These are phyloP conservation scores for Pisolithus orientalis DNA, from an alignment of 768 basidiomycete genomes.

Conservation along the genomic window DNA sequence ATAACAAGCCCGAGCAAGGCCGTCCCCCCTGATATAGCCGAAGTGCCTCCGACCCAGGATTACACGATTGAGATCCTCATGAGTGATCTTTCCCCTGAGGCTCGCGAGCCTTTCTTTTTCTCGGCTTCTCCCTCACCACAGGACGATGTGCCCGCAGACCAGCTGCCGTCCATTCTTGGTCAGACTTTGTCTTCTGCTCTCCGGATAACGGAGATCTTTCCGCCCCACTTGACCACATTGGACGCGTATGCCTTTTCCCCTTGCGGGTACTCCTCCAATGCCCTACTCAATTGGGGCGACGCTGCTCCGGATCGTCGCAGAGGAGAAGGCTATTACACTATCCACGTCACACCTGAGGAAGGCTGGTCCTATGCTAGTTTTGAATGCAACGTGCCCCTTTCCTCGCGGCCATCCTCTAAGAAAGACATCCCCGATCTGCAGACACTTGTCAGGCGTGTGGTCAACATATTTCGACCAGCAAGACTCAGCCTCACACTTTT, in stretches of 20 bases:
- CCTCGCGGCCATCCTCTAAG: constrained; percentile 23
- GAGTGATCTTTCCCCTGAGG: constrained; percentile 75
- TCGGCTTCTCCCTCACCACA: constrained; percentile 37
- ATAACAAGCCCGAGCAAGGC: constrained; percentile 57
- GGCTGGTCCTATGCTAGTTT: constrained; percentile 99
- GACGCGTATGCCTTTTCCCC: constrained; percentile 94
- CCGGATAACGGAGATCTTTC: constrained; percentile 81
- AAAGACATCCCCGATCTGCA: constrained; percentile 64
- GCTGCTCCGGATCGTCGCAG: constrained; percentile 14
- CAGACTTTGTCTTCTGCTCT: constrained; percentile 55
- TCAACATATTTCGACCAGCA: constrained; percentile 88
- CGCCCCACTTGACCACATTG: constrained; percentile 67
- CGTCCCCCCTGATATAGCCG: constrained; percentile 9
- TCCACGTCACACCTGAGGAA: constrained; percentile 97
- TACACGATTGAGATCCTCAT: constrained; percentile 98
- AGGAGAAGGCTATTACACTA: constrained; percentile 93
- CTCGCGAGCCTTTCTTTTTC: constrained; percentile 75
- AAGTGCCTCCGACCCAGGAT: constrained; percentile 43
- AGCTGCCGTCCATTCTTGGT: constrained; percentile 20
- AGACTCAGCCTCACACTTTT: constrained; percentile 85
- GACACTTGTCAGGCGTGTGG: constrained; percentile 81
- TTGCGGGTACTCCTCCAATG: constrained; percentile 95
- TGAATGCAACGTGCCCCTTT: constrained; percentile 91
- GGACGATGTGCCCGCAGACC: constrained; percentile 41
- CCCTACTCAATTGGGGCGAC: constrained; percentile 62